Evolutionary conservation across 441 rosid species (phyloP), one percentile per base, ranked within the genome.

Genomic region (Jatropha multifida): DNA sequence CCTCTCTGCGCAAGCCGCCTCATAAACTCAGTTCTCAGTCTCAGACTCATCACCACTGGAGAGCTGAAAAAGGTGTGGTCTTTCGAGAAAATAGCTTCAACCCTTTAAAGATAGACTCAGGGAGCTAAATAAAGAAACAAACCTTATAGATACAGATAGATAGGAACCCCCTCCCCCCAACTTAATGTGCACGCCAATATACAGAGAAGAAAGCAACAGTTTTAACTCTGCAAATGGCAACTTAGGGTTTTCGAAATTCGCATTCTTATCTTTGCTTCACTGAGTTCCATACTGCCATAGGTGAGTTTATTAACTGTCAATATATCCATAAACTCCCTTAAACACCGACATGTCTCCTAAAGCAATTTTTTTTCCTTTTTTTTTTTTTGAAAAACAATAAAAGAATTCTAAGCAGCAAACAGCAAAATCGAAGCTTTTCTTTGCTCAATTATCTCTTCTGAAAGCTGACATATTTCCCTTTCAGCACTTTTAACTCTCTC

Each of bases 231-330:
- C 76, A 81, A 76, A 78, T 84, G 83, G 84, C 79, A 38, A 80
- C 20, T 81, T 82, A 78, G 87, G 86, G 86, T 80, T 88, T 84
- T 69, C 54, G 74, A 76, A 71, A 66, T 76, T 76, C 79, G 77
- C 77, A 75, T 27, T 17, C 37, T 68, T n/a, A 26, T 4, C 23
- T n/a, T 23, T 64, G 46, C 15, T 63, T 20, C 78, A 71, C 78
- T 80, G 81, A 71, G 79, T 83, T 68, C 66, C 52, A 76, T 64
- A 78, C 84, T 76, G 77, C 74, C 55, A 76, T 71, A 80, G 84
- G 81, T 58, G 81, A 79, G 79, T 58, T 20, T 20, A 0, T 26
- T 26, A 44, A 58, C 72, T 67, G 72, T 42, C 46, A 32, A 32
- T 32, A 32, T 32, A 32, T n/a, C 52, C 46, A 12, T n/a, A 23